Percentiles rank a stretch among this genome's conserved stretches.
Conservation (phyloP, 495 filamentous ascomycete species). For the Stereocaulon alpinum region DNA sequence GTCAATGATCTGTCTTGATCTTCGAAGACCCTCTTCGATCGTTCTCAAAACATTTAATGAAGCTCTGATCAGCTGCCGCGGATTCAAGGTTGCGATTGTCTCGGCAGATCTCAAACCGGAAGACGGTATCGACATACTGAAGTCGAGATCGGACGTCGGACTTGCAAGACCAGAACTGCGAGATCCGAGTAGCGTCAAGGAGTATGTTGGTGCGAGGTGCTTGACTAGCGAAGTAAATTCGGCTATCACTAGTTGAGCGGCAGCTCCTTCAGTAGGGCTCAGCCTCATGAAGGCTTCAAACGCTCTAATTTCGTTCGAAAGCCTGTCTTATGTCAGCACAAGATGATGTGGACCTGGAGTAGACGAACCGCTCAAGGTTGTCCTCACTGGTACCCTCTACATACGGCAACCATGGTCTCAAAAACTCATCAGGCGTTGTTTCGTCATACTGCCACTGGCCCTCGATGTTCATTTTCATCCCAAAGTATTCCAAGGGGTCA, state of each 20-base stretch:
- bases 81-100: constrained; percentile 8
- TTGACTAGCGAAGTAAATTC: constrained; percentile 24
- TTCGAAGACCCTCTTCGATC: constrained; percentile 22
- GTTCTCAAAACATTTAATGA: constrained; percentile 17
- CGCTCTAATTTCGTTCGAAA: constrained; percentile 39
- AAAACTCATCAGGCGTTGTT: not conserved
- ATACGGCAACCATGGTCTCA: constrained; percentile 17
- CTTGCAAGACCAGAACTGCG: constrained; percentile 41
- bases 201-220: constrained; percentile 17
- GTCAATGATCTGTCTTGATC: not conserved
- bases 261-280: constrained; percentile 27
- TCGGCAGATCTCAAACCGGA: constrained; percentile 23
- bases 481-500: constrained; percentile 6
- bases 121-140: constrained; percentile 28
- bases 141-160: constrained; percentile 43
- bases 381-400: constrained; percentile 5
- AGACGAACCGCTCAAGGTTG: not conserved
- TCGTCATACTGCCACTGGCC: not conserved
- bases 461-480: not conserved
- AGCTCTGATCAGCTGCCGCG: not conserved
- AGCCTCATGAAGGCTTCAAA: constrained; percentile 36
- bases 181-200: constrained; percentile 41
- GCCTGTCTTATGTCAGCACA: constrained; percentile 13
- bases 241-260: constrained; percentile 23
- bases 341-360: not conserved